phyloP scores from a whole-genome alignment of 345 rosid species.

The Eucalyptus polyanthemos region DNA sequence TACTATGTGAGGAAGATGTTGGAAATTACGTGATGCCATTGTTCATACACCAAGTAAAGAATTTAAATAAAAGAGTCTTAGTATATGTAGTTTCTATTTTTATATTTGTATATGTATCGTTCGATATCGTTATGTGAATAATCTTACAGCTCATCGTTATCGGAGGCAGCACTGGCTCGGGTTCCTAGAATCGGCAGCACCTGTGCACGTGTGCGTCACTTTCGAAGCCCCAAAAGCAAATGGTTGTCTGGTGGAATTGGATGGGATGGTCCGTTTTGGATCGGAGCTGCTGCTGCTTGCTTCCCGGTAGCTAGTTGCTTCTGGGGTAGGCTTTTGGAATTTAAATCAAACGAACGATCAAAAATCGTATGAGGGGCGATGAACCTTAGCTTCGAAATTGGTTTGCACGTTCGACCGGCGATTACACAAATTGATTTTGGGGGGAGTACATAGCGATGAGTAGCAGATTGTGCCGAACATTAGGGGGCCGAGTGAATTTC shows the following conservation, averaged over 20 bases:
- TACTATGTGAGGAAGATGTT: neutral
- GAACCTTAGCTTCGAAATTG: neutral
- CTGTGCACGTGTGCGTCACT: constrained; percentile 39
- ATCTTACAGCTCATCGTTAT: neutral
- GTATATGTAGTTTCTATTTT: neutral
- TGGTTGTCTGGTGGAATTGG: neutral
- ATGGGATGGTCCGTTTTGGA: neutral
- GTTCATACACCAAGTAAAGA: neutral
- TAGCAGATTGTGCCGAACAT: neutral
- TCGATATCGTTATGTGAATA: neutral
- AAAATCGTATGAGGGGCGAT: neutral
- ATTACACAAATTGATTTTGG: neutral
- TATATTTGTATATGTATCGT: neutral
- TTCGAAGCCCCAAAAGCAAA: neutral
- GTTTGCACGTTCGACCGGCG: neutral
- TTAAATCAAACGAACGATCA: neutral
- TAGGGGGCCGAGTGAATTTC: neutral
- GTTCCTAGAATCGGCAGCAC: constrained; percentile 8
- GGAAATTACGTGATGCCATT: neutral
- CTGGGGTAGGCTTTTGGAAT: neutral
- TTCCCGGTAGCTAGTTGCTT: neutral
- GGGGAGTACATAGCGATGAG: neutral
- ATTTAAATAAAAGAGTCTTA: neutral
- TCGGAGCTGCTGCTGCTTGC: neutral
- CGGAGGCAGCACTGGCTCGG: constrained; percentile 12